Evolutionary conservation across 164 flowering plant genomes (phyloP), one percentile per base, ranked within the genome.

Genomic region (Vitis rotundifolia): DNA sequence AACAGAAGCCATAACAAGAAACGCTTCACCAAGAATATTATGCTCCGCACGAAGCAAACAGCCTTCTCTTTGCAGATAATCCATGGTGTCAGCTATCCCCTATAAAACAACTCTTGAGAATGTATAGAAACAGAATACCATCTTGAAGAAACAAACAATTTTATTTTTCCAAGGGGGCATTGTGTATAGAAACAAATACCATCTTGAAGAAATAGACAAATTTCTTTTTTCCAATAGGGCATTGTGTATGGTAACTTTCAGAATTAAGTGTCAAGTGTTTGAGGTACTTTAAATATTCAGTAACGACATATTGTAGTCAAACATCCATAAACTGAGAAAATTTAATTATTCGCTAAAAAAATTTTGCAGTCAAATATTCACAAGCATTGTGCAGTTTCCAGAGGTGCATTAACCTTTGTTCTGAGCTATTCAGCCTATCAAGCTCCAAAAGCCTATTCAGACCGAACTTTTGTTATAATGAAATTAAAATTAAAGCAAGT

Each of bases 61-160:
- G 15, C 97, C 99, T 69, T 93, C 95, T 59, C 80, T 85, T 87
- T 92, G 93, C 79, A 96, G 82, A 73, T 74, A 80, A 64, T 86
- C 87, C 93, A 96, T 89, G 44, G 93, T 88, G 71, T 92, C 95
- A 73, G 97, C 97, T 74, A 96, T 93, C 14, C 84, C 95, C 99
- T 93, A 72, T 15, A 77, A 73, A 60, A 74, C 26, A 74, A 44
- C 62, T n/a, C n/a, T 29, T 18, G 31, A 13, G 14, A 37, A 2
- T 13, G 15, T 51, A 31, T 56, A n/a, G 26, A 64, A 37, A 12
- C 11, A 19, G 26, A 22, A 22, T 26, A 59, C 14, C 28, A 10
- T 22, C 11, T 37, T 59, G 44, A 37, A 37, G 37, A 22, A 59
- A 11, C 13, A 22, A 59, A 3, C 61, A 59, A 59, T 59, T 8